phyloP scores from a whole-genome alignment of 768 basidiomycete genomes.

The Punctularia strigosozonata region DNA sequence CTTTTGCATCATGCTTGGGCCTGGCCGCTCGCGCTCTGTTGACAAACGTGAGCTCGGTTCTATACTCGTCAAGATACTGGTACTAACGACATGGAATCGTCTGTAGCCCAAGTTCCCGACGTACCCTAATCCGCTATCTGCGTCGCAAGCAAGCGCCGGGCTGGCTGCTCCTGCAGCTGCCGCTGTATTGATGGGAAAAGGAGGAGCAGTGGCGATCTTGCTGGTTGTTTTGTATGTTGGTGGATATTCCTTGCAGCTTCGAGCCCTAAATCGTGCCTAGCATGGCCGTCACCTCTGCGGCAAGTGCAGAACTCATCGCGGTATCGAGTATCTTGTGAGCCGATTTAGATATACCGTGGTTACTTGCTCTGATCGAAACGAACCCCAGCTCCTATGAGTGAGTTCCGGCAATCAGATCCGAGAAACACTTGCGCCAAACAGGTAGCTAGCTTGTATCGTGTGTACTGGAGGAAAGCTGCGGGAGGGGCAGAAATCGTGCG shows the following conservation, averaged over 20 bases:
- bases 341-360: slow-evolving; percentile 3
- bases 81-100: not conserved
- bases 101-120: slow-evolving; percentile 45
- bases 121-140: slow-evolving; percentile 29
- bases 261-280: slow-evolving; percentile 9
- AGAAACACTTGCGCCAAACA: too few species aligned
- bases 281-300: slow-evolving; percentile 38
- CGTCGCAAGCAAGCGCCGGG: slow-evolving; percentile 27
- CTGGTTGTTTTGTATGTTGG: slow-evolving; percentile 28
- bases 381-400: slow-evolving; percentile 41
- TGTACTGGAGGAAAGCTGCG: slow-evolving; percentile 21
- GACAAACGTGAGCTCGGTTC: slow-evolving; percentile 14
- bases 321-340: slow-evolving; percentile 31
- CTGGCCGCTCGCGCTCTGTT: slow-evolving; percentile 27
- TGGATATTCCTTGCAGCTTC: too few species aligned
- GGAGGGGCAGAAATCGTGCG: slow-evolving; percentile 21
- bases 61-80: not conserved
- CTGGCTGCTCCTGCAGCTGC: slow-evolving; percentile 35
- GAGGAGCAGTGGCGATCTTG: slow-evolving; percentile 30
- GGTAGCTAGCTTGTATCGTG: slow-evolving; percentile 17
- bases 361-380: too few species aligned
- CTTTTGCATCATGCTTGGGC: slow-evolving; percentile 35
- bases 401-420: too few species aligned
- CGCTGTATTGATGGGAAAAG: slow-evolving; percentile 31
- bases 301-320: slow-evolving; percentile 33